phyloP scores from a whole-genome alignment of 2,329 filamentous ascomycete genomes.

The Pseudocercospora pini-densiflorae region DNA sequence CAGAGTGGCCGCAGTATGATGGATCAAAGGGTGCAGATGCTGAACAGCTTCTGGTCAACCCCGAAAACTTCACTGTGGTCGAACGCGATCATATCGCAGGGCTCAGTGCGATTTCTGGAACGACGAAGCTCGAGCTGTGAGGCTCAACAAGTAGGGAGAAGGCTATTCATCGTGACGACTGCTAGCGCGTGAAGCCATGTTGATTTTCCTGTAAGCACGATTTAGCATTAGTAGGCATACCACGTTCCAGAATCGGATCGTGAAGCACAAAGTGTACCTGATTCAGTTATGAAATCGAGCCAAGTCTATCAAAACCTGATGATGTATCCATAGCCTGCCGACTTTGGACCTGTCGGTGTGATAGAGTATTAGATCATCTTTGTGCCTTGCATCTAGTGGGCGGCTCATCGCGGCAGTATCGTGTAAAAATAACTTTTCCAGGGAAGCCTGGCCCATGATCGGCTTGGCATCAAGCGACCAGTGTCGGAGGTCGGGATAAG shows the following conservation, averaged over 20 bases:
- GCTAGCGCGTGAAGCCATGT: no score
- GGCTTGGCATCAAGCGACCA: not conserved
- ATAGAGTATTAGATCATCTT: not conserved
- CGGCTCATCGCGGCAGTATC: not conserved
- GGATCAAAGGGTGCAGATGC: constrained; percentile 19
- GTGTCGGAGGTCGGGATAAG: not conserved
- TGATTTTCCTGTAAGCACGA: not conserved
- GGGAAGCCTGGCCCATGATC: not conserved
- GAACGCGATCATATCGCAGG: constrained; percentile 19
- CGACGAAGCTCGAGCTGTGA: constrained; percentile 16
- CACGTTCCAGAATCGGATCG: not conserved
- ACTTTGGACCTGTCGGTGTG: not conserved
- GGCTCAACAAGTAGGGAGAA: constrained; percentile 14
- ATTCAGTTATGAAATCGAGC: not conserved
- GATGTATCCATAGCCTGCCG: not conserved
- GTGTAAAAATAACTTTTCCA: not conserved
- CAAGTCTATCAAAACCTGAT: not conserved
- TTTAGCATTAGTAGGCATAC: not conserved
- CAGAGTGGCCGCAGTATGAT: constrained; percentile 40
- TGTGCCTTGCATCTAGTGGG: not conserved
- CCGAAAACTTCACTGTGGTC: constrained; percentile 21
- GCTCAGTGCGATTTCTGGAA: constrained; percentile 25
- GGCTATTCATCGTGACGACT: not conserved
- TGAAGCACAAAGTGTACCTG: not conserved
- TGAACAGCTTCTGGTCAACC: constrained; percentile 21